These are phyloP conservation scores for Neurospora pannonica DNA, from an alignment of 495 filamentous ascomycete genomes.

Conservation along the genomic window DNA sequence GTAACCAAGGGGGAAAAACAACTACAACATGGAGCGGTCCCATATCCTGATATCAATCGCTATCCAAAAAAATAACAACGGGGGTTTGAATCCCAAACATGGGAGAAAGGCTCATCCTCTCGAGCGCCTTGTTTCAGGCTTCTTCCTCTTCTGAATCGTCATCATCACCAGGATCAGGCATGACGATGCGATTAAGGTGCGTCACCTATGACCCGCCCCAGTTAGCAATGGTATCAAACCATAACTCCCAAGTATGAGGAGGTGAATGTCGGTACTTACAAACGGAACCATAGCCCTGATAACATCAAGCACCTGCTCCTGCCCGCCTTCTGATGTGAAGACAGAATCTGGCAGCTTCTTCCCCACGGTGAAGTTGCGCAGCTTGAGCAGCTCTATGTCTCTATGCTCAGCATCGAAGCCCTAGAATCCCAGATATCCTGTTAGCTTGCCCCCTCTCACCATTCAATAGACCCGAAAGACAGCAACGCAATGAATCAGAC, in stretches of 20 bases:
- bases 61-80: neutral
- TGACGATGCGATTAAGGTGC: slow-evolving; percentile 54
- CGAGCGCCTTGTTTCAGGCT: slow-evolving; percentile 1
- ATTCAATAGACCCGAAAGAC: neutral
- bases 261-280: slow-evolving; percentile 36
- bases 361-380: slow-evolving; percentile 65
- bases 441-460: neutral
- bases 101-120: neutral
- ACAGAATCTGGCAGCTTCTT: slow-evolving; percentile 50
- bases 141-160: slow-evolving; percentile 24
- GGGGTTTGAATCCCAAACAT: neutral
- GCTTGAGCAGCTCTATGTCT: slow-evolving; percentile 4
- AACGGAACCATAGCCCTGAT: slow-evolving; percentile 51
- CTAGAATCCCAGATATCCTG: slow-evolving; percentile 23
- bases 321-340: slow-evolving; percentile 39
- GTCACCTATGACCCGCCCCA: slow-evolving; percentile 33
- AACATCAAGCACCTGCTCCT: slow-evolving; percentile 15
- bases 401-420: slow-evolving; percentile 64
- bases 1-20: neutral
- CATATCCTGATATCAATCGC: neutral
- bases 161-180: slow-evolving; percentile 47
- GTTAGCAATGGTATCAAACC: neutral
- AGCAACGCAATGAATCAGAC: neutral
- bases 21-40: neutral
- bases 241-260: neutral